Evolutionary conservation across 805 yeast species (phyloP).

Genomic region (Saturnispora sekii): DNA sequence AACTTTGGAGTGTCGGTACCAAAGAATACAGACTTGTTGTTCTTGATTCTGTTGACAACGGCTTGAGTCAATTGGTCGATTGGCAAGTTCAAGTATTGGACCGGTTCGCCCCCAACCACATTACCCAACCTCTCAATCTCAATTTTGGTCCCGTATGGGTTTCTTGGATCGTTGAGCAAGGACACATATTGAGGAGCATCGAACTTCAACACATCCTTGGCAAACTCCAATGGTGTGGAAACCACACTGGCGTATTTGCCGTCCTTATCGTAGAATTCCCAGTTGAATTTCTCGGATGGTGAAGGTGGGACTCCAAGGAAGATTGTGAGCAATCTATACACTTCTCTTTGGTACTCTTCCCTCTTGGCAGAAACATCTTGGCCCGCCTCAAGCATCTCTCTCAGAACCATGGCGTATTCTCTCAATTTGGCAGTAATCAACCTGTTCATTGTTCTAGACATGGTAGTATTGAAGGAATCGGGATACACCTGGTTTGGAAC

Average conservation of each 20-base stretch:
- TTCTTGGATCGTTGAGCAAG: slow-evolving; percentile 75
- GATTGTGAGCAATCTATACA: slow-evolving; percentile 57
- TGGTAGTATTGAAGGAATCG: slow-evolving; percentile 49
- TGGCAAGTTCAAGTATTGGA: slow-evolving; percentile 61
- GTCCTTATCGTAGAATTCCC: slow-evolving; percentile 73
- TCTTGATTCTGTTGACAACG: slow-evolving; percentile 59
- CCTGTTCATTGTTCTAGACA: slow-evolving; percentile 44
- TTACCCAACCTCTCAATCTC: slow-evolving; percentile 71
- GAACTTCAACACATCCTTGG: slow-evolving; percentile 41
- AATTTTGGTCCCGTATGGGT: slow-evolving; percentile 51
- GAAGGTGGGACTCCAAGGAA: slow-evolving; percentile 74
- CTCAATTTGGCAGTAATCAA: slow-evolving; percentile 61
- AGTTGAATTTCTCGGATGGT: slow-evolving; percentile 53
- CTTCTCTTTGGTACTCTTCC: slow-evolving; percentile 41
- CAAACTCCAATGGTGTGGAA: slow-evolving; percentile 60
- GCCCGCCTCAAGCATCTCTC: slow-evolving; percentile 35
- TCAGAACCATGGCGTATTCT: slow-evolving; percentile 64
- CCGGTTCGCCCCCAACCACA: slow-evolving; percentile 58
- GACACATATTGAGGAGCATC: slow-evolving; percentile 50
- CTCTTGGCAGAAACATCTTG: slow-evolving; percentile 30
- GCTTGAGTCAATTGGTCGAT: slow-evolving; percentile 47
- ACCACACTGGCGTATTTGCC: slow-evolving; percentile 36
- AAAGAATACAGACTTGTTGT: slow-evolving; percentile 74
- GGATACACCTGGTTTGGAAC: slow-evolving; percentile 70
- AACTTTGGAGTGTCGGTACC: slow-evolving; percentile 86